A percentile compares a stretch with the other conserved stretches of the same genome.
Evolutionary conservation across 106 monocot genomes (phyloP).

Genomic region (Allium sativum): DNA sequence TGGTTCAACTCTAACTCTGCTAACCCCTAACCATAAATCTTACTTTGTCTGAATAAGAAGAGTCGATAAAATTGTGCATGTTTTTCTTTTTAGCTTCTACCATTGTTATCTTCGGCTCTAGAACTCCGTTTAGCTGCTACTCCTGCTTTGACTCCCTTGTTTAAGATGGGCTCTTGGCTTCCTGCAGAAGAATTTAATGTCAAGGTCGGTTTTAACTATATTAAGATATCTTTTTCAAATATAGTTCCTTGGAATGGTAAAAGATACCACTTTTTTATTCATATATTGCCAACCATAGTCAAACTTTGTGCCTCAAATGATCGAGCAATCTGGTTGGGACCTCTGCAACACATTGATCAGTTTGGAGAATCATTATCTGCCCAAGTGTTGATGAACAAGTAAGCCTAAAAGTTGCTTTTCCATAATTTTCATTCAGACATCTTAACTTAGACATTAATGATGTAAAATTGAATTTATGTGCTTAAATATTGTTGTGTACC

Average conservation of each 20-base stretch:
- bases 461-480: too few species aligned
- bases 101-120: constrained; percentile 69
- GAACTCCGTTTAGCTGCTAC: constrained; percentile 98
- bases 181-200: constrained; percentile 64
- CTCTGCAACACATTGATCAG: constrained; percentile 94
- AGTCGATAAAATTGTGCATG: constrained; percentile 3
- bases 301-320: constrained; percentile 96
- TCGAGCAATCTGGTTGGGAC: constrained; percentile 84
- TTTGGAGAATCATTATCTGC: constrained; percentile 88
- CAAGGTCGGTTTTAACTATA: constrained; percentile 40
- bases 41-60: not conserved
- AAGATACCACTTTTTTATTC: not conserved
- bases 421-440: not conserved
- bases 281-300: constrained; percentile 83
- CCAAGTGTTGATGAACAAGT: constrained; percentile 94
- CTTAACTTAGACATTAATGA: not conserved
- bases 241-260: not conserved
- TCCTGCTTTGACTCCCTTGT: constrained; percentile 75
- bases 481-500: constrained; percentile 4
- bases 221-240: not conserved
- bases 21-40: too few species aligned
- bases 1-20: too few species aligned
- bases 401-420: constrained; percentile 3
- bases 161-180: constrained; percentile 99
- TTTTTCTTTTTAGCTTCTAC: constrained; percentile 61